Percentiles rank a stretch among this genome's conserved stretches.
phyloP scores from a whole-genome alignment of 163 green algal species.

The Chlamydomonas reinhardtii region DNA sequence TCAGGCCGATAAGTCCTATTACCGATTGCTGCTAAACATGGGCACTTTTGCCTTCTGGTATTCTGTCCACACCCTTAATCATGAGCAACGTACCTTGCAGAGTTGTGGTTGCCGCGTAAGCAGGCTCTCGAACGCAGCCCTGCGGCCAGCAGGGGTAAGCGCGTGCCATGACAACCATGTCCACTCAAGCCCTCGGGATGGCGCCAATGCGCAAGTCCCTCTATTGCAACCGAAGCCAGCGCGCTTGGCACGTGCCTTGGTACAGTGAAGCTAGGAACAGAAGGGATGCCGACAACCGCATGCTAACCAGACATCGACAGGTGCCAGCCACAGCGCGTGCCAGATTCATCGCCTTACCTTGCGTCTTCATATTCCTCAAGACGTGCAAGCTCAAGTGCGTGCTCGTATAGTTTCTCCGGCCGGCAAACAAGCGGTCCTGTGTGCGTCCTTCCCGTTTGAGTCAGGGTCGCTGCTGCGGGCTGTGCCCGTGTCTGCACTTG shows the following conservation, averaged over 20 bases:
- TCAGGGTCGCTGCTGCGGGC: too few species aligned
- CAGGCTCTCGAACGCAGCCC: constrained; percentile 4
- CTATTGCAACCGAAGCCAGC: background rate
- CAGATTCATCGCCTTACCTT: constrained; percentile 5
- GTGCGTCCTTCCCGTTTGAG: too few species aligned
- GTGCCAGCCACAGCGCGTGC: too few species aligned
- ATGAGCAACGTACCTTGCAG: background rate
- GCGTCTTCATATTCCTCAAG: constrained; percentile 8
- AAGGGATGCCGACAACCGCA: too few species aligned
- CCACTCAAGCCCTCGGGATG: background rate
- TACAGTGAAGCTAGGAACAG: too few species aligned
- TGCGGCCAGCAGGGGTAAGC: background rate
- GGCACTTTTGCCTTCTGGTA: too few species aligned
- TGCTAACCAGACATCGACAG: too few species aligned
- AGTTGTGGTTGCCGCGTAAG: background rate
- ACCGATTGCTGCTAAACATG: too few species aligned
- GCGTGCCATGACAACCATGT: background rate
- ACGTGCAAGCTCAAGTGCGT: constrained; percentile 14
- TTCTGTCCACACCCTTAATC: background rate
- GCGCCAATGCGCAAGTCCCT: too few species aligned
- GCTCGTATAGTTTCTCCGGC: constrained; percentile 7
- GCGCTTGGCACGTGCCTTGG: background rate
- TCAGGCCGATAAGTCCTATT: too few species aligned
- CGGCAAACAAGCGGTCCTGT: too few species aligned
- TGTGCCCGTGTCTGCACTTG: too few species aligned